Evolutionary conservation across 257 asterid species (phyloP), one percentile per base, ranked within the genome.

Genomic region (Penstemon eatonii): DNA sequence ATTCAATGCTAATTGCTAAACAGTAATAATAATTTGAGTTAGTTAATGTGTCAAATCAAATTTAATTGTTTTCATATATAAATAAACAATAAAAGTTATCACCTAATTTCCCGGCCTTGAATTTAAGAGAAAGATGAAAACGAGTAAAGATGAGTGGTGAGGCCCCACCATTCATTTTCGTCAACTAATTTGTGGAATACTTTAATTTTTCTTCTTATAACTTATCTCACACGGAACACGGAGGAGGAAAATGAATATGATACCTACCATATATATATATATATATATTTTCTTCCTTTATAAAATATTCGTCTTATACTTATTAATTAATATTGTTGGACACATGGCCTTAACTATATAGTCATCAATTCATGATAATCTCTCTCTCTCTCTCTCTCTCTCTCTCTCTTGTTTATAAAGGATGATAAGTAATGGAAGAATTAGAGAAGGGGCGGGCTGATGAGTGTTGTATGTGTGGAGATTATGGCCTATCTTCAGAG

Each of bases 391-490:
- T 25, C 18, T 15, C 18, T 61, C 52, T 62, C 61, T 67, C 70
- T 56, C 66, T 67, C 59, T 64, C 66, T 64, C 66, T 5, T 4
- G 5, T 56, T 2, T 56, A 15, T 4, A 3, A 8, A 45, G 47
- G 76, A 80, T 81, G 87, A 25, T 1, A 25, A 25, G 33, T 25
- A 2, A 25, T 25, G 74, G 75, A 54, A 78, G 10, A 56, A 76
- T 56, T 64, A 73, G 63, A 62, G 87, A 49, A 71, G 81, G 65
- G 38, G 75, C 39, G 39, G 58, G 56, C 4, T 42, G 58, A 7
- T 13, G 96, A 83, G 65, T 89, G 96, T 63, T 89, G 95, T 76
- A 89, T 89, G 96, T 89, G 96, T 78, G 96, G 96, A 36, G 96
- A 89, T 64, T 74, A 66, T 51, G 96, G 96, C 15, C 59, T 89